phyloP scores from a whole-genome alignment of 768 basidiomycete genomes.

The Fomitopsis serialis region DNA sequence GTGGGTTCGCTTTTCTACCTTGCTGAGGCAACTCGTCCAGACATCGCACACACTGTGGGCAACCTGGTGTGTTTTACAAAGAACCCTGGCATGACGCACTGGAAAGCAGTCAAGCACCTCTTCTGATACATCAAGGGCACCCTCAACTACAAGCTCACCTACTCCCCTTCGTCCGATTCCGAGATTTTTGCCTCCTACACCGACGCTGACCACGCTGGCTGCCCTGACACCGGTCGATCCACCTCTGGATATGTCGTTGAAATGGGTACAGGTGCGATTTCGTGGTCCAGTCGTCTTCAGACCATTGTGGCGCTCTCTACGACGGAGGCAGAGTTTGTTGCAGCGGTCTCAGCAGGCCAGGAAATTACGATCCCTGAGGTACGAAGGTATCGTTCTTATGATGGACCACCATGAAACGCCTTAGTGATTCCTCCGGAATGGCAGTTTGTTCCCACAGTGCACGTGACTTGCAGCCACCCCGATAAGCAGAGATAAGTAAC shows the following conservation, averaged over 20 bases:
- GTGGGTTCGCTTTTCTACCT: conserved; percentile 25
- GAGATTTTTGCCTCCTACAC: conserved; percentile 15
- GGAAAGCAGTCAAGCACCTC: conserved; percentile 32
- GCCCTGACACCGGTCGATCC: conserved; percentile 21
- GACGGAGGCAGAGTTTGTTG: conserved; percentile 36
- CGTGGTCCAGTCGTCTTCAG: conserved; percentile 35
- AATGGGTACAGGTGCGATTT: conserved; percentile 29
- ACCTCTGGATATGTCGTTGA: conserved; percentile 33
- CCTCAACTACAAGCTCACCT: conserved; percentile 17
- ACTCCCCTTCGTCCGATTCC: conserved; percentile 3
- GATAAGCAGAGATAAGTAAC: too few relatives aligned
- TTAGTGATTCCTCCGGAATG: too few relatives aligned
- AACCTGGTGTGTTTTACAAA: conserved; percentile 20
- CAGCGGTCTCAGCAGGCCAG: conserved; percentile 24
- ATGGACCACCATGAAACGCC: too few relatives aligned
- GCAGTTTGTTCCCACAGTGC: too few relatives aligned
- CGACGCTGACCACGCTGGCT: conserved; percentile 26
- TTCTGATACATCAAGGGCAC: conserved; percentile 34
- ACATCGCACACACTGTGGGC: conserved; percentile 25
- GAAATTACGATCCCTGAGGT: too few relatives aligned
- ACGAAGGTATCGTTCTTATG: too few relatives aligned
- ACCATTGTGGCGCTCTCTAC: conserved; percentile 33
- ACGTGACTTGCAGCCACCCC: too few relatives aligned
- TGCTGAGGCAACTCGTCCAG: conserved; percentile 27
- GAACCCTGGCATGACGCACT: conserved; percentile 26